A percentile compares a stretch with the other conserved stretches of the same genome.
Conservation (phyloP, 2,329 filamentous ascomycete species). For the Colletotrichum limetticola region DNA sequence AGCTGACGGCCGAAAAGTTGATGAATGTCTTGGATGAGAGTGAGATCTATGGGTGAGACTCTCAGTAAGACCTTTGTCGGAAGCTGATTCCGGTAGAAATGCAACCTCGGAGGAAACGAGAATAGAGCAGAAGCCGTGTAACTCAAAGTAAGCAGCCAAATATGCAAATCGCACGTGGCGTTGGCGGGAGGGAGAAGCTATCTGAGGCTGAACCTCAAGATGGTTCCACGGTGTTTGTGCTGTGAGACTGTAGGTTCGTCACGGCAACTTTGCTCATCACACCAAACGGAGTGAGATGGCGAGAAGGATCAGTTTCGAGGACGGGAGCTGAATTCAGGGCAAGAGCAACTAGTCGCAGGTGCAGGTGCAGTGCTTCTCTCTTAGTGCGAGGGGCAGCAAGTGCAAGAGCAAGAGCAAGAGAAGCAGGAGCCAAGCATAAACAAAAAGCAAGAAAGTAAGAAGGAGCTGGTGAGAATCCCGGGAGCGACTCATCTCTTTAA, state of each 20-base stretch:
- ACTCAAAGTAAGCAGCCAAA: neutral
- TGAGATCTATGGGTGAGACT: neutral
- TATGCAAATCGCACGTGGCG: neutral
- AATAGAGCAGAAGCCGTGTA: conserved; percentile 7
- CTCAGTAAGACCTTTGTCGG: neutral
- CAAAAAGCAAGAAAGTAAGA: neutral
- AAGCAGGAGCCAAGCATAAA: neutral
- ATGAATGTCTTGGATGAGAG: conserved; percentile 7
- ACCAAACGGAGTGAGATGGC: neutral
- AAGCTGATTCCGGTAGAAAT: neutral
- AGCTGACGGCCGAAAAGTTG: neutral
- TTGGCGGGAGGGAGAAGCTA: neutral
- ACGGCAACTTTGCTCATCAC: neutral
- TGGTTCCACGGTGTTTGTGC: neutral
- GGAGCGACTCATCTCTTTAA: conserved; percentile 19
- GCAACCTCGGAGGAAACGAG: neutral
- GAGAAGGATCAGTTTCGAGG: too few species aligned
- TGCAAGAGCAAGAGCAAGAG: conserved; percentile 9
- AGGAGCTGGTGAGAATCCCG: neutral
- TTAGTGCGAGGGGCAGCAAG: neutral
- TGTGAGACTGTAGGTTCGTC: neutral
- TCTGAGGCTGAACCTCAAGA: neutral
- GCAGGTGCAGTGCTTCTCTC: neutral
- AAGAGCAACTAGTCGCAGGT: neutral
- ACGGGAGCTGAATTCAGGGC: neutral